Percentiles rank a stretch among this genome's conserved stretches.
phyloP scores from a whole-genome alignment of 2,329 filamentous ascomycete species.

The Chaetoscypha palmicola region DNA sequence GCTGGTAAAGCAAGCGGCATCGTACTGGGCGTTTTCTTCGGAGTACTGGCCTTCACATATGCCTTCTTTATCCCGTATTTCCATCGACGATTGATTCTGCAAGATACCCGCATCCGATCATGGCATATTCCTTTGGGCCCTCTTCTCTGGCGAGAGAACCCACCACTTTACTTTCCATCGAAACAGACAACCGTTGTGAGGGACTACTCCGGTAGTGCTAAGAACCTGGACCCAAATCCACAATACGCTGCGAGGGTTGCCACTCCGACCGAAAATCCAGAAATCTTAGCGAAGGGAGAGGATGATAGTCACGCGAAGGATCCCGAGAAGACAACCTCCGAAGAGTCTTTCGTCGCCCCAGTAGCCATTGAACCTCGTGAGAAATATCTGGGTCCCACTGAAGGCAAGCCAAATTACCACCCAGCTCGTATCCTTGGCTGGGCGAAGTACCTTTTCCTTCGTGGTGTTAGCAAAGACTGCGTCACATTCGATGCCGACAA shows the following conservation, averaged over 20 bases:
- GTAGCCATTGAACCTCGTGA: background rate
- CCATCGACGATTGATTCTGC: constrained; percentile 60
- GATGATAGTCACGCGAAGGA: constrained; percentile 57
- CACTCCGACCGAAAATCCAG: constrained; percentile 42
- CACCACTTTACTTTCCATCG: constrained; percentile 45
- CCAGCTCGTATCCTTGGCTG: no score
- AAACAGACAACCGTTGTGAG: constrained; percentile 31
- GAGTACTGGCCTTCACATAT: constrained; percentile 50
- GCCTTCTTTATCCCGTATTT: constrained; percentile 70
- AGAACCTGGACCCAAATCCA: constrained; percentile 17
- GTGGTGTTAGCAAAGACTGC: constrained; percentile 70
- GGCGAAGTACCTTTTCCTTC: constrained; percentile 65
- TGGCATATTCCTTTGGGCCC: constrained; percentile 58
- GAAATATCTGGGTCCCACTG: constrained; percentile 43
- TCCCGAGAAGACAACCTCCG: constrained; percentile 38
- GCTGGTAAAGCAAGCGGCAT: constrained; percentile 60
- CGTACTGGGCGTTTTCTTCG: constrained; percentile 56
- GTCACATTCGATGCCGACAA: constrained; percentile 56
- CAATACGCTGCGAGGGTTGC: background rate
- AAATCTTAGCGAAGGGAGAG: constrained; percentile 50
- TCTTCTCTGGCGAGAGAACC: constrained; percentile 48
- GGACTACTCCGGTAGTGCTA: constrained; percentile 24
- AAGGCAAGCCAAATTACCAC: no score
- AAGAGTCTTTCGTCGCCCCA: background rate
- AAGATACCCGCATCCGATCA: constrained; percentile 57